Evolutionary conservation across 2,329 filamentous ascomycete species (phyloP), one percentile per base, ranked within the genome.

Genomic region (Rhynchosporium graminicola): DNA sequence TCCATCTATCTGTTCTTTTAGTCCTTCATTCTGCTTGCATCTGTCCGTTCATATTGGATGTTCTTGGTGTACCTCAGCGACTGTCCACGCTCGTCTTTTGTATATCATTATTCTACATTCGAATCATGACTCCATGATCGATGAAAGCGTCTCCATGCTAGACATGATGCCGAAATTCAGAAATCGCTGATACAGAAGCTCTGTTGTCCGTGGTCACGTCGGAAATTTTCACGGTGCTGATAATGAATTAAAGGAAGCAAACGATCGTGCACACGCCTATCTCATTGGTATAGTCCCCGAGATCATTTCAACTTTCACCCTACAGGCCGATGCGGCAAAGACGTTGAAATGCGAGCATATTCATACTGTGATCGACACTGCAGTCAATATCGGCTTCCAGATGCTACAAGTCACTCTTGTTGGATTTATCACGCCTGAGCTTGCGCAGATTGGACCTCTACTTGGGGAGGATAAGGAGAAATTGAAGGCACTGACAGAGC

Each of bases 281-380:
- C 20, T 52, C 15, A 48, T 59, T 38, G 60, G 60, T 31, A 20
- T 61, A n/a, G 50, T 60, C 31, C 58, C 58, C 8, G 36, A 57
- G 42, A 57, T 63, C 6, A 50, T 61, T 20, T 20, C 47, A 15
- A 54, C 47, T 26, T 57, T 57, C 45, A 57, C 57, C 12, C 38
- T 59, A 5, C 57, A 59, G 38, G 46, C 33, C n/a, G 47, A 52
- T 43, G 20, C 57, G 3, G 46, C 45, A 3, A 51, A 50, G 28
- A 51, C 43, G 7, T 12, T 51, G 36, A 45, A 60, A 31, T 57
- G 57, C n/a, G 48, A 52, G 10, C 58, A 46, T 8, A 15, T 52
- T 9, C 58, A 42, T 46, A 52, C 29, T n/a, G 4, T 60, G 12
- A 40, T 61, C 15, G 29, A 38, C 31, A 54, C 15, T 8, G 15